These are phyloP conservation scores for Sarocladium strictum DNA, from an alignment of 2,329 filamentous ascomycete genomes.

Conservation along the genomic window DNA sequence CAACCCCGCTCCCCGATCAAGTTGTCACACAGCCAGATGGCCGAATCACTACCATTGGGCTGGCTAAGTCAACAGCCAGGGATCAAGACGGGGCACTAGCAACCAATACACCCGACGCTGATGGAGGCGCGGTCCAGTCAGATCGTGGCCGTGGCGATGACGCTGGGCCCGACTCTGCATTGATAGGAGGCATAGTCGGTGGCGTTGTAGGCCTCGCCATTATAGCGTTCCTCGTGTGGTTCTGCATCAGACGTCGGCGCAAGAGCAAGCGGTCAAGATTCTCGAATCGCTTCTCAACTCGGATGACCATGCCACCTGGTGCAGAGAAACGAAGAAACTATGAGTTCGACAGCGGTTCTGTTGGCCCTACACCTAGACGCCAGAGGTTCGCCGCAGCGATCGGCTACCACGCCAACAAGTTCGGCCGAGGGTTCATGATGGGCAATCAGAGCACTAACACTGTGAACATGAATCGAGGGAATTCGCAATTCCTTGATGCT, in stretches of 20 bases:
- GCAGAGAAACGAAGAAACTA: conserved; percentile 17
- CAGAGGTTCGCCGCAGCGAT: conserved; percentile 23
- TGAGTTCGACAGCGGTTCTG: conserved; percentile 35
- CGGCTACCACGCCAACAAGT: conserved; percentile 16
- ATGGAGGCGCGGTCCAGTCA: not conserved
- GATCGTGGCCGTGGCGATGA: not conserved
- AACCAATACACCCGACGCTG: conserved; percentile 2
- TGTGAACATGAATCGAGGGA: conserved; percentile 46
- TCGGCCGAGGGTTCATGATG: conserved; percentile 3
- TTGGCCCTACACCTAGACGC: conserved; percentile 42
- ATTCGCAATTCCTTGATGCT: conserved; percentile 42
- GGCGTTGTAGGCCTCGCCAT: conserved; percentile 32
- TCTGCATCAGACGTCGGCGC: conserved; percentile 35
- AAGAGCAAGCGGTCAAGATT: conserved; percentile 32
- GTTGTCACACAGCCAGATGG: conserved; percentile 9
- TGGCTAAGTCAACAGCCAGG: not conserved
- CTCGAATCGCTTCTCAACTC: not conserved
- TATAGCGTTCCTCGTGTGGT: conserved; percentile 39
- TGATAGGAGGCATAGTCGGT: conserved; percentile 41
- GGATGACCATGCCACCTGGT: conserved; percentile 16
- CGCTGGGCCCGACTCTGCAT: conserved; percentile 13
- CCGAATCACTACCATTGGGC: conserved; percentile 10
- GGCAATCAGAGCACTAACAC: conserved; percentile 14
- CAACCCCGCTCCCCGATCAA: conserved; percentile 13
- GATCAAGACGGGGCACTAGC: not conserved